These are phyloP conservation scores for Jimgerdemannia lactiflua DNA, from an alignment of 192 early-diverging fungal species.

Conservation along the genomic window DNA sequence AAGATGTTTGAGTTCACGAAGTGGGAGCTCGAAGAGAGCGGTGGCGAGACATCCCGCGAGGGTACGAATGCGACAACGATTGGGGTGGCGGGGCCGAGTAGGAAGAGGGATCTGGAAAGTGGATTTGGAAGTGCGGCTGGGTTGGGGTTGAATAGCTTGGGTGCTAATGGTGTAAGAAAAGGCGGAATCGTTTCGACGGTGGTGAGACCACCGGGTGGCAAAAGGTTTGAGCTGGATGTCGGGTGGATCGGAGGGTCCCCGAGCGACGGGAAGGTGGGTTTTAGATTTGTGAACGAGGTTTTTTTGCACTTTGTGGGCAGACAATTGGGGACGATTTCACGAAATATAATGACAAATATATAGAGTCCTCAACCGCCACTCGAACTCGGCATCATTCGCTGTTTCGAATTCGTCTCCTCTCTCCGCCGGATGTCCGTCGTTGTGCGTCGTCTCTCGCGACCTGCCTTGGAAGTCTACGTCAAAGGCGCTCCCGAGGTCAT, in stretches of 20 bases:
- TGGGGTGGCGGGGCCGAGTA: background rate
- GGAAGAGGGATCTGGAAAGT: background rate
- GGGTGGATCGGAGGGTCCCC: background rate
- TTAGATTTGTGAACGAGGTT: background rate
- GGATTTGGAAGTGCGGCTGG: background rate
- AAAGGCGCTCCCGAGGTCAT: constrained; percentile 99
- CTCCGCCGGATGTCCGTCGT: constrained; percentile 94
- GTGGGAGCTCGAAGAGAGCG: constrained; percentile 93
- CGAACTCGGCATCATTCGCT: constrained; percentile 79
- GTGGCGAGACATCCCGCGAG: constrained; percentile 18
- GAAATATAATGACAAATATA: constrained; percentile 1
- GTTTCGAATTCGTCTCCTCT: constrained; percentile 92
- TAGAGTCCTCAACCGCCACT: constrained; percentile 22
- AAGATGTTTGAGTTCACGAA: constrained; percentile 98
- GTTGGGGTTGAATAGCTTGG: background rate
- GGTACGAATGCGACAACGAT: background rate
- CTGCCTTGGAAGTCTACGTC: constrained; percentile 79
- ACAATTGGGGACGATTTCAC: background rate
- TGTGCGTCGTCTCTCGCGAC: constrained; percentile 65
- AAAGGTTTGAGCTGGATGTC: constrained; percentile 56
- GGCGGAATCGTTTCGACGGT: constrained; percentile 70
- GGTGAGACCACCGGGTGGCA: constrained; percentile 80
- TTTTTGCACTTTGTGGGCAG: background rate
- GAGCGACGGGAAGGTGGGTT: background rate
- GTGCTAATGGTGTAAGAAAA: background rate